Base-by-base conservation (phyloP, 495 filamentous ascomycete genomes). In the Penicillium maclennaniae region DNA sequence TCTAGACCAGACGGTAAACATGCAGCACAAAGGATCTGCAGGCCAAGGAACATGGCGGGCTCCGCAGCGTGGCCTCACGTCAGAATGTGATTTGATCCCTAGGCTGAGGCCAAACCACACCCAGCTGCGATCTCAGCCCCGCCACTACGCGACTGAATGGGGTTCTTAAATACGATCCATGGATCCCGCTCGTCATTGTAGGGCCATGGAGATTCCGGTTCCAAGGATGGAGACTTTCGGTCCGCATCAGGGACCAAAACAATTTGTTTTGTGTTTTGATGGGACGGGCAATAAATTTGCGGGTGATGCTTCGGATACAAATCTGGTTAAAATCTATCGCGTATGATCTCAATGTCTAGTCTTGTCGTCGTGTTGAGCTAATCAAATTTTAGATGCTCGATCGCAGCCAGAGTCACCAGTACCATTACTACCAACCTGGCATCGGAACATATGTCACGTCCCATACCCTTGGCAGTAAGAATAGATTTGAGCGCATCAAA, bases 211-310 rank as follows among this genome's bases (percentile, higher is more conserved):
- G 7, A 50, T 50, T 39, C 1, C 14, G 26, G n/a, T 42, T 6
- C 16, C 27, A n/a, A 26, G 16, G 10, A 46, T 19, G 26, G 45
- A 55, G 41, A 7, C 20, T 12, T 47, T 44, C 6, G 57, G 48
- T 7, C 49, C 52, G 1, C 28, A 52, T 3, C 21, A 21, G 10
- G 52, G 58, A 34, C 68, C 67, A 5, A 77, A 71, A 59, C 77
- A 79, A 43, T 76, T 93, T 45, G 82, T 95, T 12, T 71, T 95
- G 2, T 92, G 89, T 60, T 95, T 95, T 54, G 90, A 95, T 67
- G 90, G 89, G 16, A 95, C 90, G 0, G 89, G 89, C 4, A 92
- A 95, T 60, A 88, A 90, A 59, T 93, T 92, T 60, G 75, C 76
- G 25, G 88, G 90, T 6, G 86, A 88, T 64, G 82, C 83, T 39